Percentiles rank a stretch among this genome's conserved stretches.
These are phyloP conservation scores for Marchantia paleacea DNA, from an alignment of 225 moss, liverwort and hornwort genomes.

Conservation along the genomic window DNA sequence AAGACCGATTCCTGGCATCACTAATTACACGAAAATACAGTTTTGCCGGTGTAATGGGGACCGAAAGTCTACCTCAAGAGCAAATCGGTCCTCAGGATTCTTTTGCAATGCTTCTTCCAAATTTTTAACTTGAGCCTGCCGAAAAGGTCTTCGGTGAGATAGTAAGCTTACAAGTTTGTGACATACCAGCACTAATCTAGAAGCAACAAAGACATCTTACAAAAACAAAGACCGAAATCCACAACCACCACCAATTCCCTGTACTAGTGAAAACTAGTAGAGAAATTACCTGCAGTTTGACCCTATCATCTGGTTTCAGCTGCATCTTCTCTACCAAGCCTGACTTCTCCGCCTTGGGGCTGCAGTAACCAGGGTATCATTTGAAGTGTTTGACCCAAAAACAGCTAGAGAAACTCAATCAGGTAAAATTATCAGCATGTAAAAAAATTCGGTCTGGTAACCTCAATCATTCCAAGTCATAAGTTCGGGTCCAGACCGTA, in stretches of 20 bases:
- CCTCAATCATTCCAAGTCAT: too few relatives aligned
- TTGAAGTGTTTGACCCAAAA: background rate
- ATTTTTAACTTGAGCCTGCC: constrained; percentile 76
- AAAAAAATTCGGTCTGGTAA: too few relatives aligned
- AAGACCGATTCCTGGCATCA: background rate
- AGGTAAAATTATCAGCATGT: too few relatives aligned
- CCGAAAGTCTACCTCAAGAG: constrained; percentile 64
- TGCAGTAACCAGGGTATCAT: constrained; percentile 29
- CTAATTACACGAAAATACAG: background rate
- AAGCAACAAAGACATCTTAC: background rate
- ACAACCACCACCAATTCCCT: background rate
- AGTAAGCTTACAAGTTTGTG: background rate
- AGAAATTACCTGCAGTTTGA: constrained; percentile 60
- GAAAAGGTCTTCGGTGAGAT: background rate
- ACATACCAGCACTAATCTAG: background rate
- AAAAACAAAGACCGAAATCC: background rate
- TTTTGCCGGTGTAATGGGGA: background rate
- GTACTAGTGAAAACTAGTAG: background rate
- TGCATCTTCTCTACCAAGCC: constrained; percentile 53
- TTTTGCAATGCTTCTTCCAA: constrained; percentile 64
- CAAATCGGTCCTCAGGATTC: constrained; percentile 66
- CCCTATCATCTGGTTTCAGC: constrained; percentile 68
- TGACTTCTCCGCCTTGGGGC: constrained; percentile 65
- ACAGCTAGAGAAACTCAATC: background rate
- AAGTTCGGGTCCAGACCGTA: background rate